phyloP scores from a whole-genome alignment of 2,329 filamentous ascomycete genomes.

The Exophiala aquamarina region DNA sequence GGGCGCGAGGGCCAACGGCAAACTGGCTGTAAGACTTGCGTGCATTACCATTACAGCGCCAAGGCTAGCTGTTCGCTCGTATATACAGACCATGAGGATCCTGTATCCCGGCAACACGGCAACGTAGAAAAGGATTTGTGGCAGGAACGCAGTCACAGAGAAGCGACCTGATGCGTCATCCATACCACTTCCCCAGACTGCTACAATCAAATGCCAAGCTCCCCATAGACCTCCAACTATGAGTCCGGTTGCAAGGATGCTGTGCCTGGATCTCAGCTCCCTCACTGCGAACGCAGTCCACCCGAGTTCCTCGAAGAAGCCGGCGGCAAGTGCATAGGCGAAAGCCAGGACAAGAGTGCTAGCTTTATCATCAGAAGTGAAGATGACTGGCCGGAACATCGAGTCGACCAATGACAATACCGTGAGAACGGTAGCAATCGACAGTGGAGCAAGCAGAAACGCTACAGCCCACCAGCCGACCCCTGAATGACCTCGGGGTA shows the following conservation, averaged over 20 bases:
- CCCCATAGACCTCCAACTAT: background rate
- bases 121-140: background rate
- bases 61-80: background rate
- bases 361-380: background rate
- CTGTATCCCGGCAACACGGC: background rate
- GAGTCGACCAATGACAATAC: background rate
- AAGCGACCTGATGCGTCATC: background rate
- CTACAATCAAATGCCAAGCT: background rate
- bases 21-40: background rate
- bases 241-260: background rate
- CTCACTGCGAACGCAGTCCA: background rate
- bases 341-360: background rate
- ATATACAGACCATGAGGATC: background rate
- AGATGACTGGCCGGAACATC: background rate
- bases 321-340: background rate
- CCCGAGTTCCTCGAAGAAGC: background rate
- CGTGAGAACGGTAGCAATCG: background rate
- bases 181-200: background rate
- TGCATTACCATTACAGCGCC: background rate
- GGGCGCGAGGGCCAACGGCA: background rate
- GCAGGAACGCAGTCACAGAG: background rate
- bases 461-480: background rate
- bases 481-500: background rate
- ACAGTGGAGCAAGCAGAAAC: background rate
- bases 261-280: background rate